Conservation (phyloP, 2,329 filamentous ascomycete species). For the Trichophyton simii region DNA sequence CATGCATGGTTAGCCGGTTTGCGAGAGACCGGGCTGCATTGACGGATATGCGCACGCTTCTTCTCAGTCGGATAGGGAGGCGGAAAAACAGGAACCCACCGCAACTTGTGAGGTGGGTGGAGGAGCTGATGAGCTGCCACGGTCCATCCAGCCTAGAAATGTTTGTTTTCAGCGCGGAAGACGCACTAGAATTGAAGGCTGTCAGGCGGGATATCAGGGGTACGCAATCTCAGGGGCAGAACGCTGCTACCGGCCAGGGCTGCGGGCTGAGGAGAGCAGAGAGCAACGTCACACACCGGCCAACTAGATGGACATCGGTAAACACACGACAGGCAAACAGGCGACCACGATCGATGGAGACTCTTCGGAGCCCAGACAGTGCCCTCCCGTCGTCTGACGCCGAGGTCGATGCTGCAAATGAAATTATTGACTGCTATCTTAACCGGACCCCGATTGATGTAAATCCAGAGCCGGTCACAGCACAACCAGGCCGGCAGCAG, state of each 20-base stretch:
- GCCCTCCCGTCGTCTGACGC: not conserved
- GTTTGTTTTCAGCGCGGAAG: constrained; percentile 7
- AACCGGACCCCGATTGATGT: not conserved
- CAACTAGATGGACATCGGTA: not conserved
- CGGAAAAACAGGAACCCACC: constrained; percentile 15
- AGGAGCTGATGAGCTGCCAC: constrained; percentile 18
- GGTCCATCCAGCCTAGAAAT: not conserved
- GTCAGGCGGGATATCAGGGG: constrained; percentile 5
- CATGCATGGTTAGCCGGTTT: constrained; percentile 27
- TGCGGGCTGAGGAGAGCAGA: not conserved
- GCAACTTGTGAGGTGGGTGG: constrained; percentile 20
- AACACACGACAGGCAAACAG: not conserved
- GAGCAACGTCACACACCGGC: not conserved
- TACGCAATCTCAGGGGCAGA: not conserved
- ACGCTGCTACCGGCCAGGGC: not conserved
- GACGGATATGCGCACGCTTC: constrained; percentile 20
- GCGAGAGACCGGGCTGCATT: constrained; percentile 17
- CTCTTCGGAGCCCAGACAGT: not conserved
- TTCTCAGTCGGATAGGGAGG: constrained; percentile 23
- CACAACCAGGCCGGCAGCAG: not conserved
- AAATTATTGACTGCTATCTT: constrained; percentile 8
- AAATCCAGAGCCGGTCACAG: not conserved
- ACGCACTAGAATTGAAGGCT: constrained; percentile 1
- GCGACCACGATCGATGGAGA: not conserved
- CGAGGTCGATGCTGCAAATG: constrained; percentile 2